phyloP scores from a whole-genome alignment of 306 rosid genomes.

The Prunus persica region Prunus_persica_NCBIv2 NC_034009.1:14827001-14827500 shows the following conservation, averaged over 20 bases:
- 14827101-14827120: too few species aligned
- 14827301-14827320: too few species aligned
- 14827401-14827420: background rate
- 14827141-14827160: background rate
- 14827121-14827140: too few species aligned
- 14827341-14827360: too few species aligned
- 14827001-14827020: background rate
- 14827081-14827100: background rate
- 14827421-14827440: background rate
- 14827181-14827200: background rate
- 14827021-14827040: background rate
- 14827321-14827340: too few species aligned
- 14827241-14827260: background rate
- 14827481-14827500: background rate
- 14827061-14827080: background rate
- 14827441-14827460: background rate
- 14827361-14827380: too few species aligned
- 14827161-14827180: background rate
- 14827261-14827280: too few species aligned
- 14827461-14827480: background rate
- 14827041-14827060: background rate
- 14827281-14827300: too few species aligned
- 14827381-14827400: too few species aligned
- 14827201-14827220: too few species aligned
- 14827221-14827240: background rate